Conservation (phyloP, 140 eudicot genomes). For the Flaveria floridana region DNA sequence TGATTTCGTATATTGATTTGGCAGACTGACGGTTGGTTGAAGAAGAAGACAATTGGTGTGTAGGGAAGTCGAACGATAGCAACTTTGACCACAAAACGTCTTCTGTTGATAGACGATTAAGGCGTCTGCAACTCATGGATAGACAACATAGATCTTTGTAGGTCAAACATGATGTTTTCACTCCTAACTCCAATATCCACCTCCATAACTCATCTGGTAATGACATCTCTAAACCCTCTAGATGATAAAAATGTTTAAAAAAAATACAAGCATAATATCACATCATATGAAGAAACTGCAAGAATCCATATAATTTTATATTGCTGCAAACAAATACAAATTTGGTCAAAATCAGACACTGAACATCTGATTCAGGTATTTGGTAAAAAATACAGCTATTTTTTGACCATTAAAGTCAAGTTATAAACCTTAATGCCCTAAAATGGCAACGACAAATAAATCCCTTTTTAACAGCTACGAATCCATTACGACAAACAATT, state of each 20-base stretch:
- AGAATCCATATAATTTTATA: background rate
- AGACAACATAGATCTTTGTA: constrained; percentile 67
- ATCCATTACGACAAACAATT: background rate
- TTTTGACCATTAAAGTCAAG: too few species aligned
- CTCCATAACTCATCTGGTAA: constrained; percentile 90
- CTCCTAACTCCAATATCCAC: constrained; percentile 59
- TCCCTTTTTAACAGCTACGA: background rate
- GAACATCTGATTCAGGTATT: background rate
- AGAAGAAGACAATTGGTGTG: constrained; percentile 20
- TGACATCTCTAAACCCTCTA: constrained; percentile 39
- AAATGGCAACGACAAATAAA: background rate
- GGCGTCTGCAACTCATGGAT: constrained; percentile 58
- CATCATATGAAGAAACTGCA: background rate
- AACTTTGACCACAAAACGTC: constrained; percentile 58
- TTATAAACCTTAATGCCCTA: background rate
- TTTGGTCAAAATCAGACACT: background rate
- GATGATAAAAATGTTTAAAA: background rate
- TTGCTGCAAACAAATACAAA: background rate
- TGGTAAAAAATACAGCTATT: too few species aligned
- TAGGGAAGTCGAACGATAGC: constrained; percentile 58
- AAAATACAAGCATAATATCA: background rate
- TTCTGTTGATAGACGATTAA: constrained; percentile 59
- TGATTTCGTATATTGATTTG: constrained; percentile 50
- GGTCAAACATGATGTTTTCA: constrained; percentile 34
- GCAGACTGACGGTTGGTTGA: constrained; percentile 23